These are phyloP conservation scores for Arctostaphylos glauca DNA, from an alignment of 148 eudicot species.

Conservation along the genomic window DNA sequence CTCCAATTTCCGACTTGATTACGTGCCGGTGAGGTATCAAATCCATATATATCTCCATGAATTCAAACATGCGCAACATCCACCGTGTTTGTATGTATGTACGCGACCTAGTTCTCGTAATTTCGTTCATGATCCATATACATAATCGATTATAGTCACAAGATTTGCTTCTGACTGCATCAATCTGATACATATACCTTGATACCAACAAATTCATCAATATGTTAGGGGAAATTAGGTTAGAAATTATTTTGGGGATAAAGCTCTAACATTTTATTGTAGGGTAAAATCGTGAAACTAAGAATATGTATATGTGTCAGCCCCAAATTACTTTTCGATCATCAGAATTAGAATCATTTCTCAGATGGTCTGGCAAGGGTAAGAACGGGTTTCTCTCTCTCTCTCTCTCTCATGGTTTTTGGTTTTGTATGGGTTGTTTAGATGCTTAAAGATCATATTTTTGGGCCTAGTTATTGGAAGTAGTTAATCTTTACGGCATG, in stretches of 20 bases:
- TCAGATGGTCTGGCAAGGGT: not conserved
- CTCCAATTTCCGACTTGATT: not conserved
- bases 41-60: not conserved
- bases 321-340: not conserved
- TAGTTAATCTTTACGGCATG: not conserved
- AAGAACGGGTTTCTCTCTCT: not conserved
- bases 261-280: not conserved
- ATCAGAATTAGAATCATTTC: not conserved
- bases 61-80: not conserved
- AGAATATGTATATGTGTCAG: not conserved
- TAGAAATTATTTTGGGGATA: not conserved
- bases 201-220: not conserved
- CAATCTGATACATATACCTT: not conserved
- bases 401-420: not conserved
- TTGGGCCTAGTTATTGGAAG: not conserved
- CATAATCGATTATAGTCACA: not conserved
- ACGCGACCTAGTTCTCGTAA: not conserved
- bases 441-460: not conserved
- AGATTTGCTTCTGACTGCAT: not conserved
- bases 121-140: not conserved
- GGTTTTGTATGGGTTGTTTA: not conserved
- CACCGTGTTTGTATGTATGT: not conserved
- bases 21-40: conserved; percentile 4
- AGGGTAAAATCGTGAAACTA: not conserved
- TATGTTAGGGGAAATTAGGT: not conserved